Evolutionary conservation across 2,329 filamentous ascomycete species (phyloP).

Genomic region (Colletotrichum lentis): DNA sequence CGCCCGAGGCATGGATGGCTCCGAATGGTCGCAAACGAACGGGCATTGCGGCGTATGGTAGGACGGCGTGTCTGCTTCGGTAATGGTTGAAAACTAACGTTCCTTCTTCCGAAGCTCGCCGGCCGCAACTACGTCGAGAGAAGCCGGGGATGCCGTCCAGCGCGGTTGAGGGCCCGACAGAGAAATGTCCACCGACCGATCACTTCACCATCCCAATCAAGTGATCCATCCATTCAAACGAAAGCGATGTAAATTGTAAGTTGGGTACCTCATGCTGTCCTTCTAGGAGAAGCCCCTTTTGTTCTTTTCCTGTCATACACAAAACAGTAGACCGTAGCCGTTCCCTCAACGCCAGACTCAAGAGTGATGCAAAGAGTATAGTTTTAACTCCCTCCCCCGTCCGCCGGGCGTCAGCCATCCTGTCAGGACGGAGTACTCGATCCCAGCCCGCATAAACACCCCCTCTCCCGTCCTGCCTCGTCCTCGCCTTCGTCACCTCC

Average conservation of each 20-base stretch:
- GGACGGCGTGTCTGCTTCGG: no score
- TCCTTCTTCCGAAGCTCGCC: no score
- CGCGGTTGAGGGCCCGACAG: no score
- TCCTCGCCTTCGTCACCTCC: not conserved
- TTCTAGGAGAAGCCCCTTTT: slow-evolving; percentile 27
- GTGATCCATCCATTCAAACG: not conserved
- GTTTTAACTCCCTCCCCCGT: slow-evolving; percentile 25
- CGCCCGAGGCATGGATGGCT: no score
- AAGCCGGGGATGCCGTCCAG: no score
- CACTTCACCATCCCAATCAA: not conserved
- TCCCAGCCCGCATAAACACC: not conserved
- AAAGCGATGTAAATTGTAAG: slow-evolving; percentile 12
- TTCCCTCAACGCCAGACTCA: slow-evolving; percentile 37
- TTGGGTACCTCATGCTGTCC: slow-evolving; percentile 25
- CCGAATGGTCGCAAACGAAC: no score
- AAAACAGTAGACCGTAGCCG: slow-evolving; percentile 37
- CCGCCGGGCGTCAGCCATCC: slow-evolving; percentile 12
- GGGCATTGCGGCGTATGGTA: no score
- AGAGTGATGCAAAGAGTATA: slow-evolving; percentile 37
- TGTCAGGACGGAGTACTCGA: not conserved
- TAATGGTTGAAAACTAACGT: no score
- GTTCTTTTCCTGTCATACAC: slow-evolving; percentile 33
- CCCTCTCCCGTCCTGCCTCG: not conserved
- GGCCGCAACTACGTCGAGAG: no score
- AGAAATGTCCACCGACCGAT: not conserved